These are phyloP conservation scores for Calonectria pseudoreteaudii DNA, from an alignment of 2,329 filamentous ascomycete species.

Conservation along the genomic window DNA sequence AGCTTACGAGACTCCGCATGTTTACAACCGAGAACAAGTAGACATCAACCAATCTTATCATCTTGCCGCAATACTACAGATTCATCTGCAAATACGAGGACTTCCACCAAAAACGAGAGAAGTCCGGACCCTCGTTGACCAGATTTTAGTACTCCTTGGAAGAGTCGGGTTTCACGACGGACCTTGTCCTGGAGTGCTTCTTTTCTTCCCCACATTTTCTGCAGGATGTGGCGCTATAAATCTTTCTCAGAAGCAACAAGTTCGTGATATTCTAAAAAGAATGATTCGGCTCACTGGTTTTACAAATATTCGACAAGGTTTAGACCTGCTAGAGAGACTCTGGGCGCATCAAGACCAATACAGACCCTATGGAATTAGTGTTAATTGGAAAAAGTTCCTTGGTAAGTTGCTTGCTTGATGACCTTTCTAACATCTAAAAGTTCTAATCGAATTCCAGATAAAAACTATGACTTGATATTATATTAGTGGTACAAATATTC, in stretches of 20 bases:
- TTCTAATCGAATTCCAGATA: background rate
- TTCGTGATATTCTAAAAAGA: background rate
- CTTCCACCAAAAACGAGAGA: background rate
- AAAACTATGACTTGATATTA: conserved; percentile 8
- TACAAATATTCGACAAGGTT: background rate
- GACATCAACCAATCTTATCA: background rate
- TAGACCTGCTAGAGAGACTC: background rate
- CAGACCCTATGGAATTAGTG: background rate
- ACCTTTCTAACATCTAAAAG: too few species aligned
- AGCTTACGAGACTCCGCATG: too few species aligned
- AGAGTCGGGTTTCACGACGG: background rate
- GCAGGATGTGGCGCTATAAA: conserved; percentile 8
- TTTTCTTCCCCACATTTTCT: conserved; percentile 16
- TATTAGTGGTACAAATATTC: background rate
- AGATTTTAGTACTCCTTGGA: background rate
- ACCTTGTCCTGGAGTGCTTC: conserved; percentile 4
- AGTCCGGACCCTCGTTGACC: background rate
- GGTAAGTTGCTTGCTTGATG: background rate
- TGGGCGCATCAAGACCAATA: conserved; percentile 1
- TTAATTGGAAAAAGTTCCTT: background rate
- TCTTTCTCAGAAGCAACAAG: background rate
- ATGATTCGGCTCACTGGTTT: background rate
- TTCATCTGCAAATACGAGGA: background rate
- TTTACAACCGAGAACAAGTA: background rate
- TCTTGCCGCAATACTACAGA: background rate